Conservation (phyloP, 768 basidiomycete species). For the Rhizopogon sp. region DNA sequence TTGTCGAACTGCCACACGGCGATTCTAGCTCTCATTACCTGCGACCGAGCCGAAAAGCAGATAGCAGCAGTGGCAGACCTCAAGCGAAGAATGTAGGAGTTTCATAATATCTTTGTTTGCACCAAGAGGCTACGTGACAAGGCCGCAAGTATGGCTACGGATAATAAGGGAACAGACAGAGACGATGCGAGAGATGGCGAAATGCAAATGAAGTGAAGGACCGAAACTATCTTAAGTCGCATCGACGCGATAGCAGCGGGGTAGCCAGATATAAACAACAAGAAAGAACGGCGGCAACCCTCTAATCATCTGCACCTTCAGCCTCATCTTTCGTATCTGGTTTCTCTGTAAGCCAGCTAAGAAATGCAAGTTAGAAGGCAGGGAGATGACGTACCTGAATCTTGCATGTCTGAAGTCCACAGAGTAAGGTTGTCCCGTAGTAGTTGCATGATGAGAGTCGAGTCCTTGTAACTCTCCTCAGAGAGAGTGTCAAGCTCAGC, state of each 20-base stretch:
- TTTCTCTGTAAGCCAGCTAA: conserved; percentile 49
- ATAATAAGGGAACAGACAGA: conserved; percentile 29
- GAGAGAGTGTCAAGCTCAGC: conserved; percentile 98
- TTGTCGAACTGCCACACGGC: no score
- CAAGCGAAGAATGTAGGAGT: background rate
- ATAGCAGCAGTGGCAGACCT: no score
- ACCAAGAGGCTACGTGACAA: conserved; percentile 21
- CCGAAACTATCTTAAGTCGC: conserved; percentile 12
- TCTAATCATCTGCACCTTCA: conserved; percentile 65
- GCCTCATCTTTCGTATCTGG: conserved; percentile 67
- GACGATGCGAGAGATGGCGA: conserved; percentile 28
- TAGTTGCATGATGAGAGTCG: conserved; percentile 95
- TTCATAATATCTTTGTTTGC: conserved; percentile 29
- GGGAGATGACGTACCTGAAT: conserved; percentile 55
- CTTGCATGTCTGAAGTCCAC: conserved; percentile 98
- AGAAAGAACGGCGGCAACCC: conserved; percentile 10
- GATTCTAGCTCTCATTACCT: no score
- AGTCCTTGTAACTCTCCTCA: conserved; percentile 99
- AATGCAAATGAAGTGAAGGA: conserved; percentile 26
- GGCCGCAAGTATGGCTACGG: conserved; percentile 28
- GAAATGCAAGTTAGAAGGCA: background rate
- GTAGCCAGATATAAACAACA: conserved; percentile 11
- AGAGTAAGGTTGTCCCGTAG: conserved; percentile 96
- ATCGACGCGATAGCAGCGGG: conserved; percentile 7
- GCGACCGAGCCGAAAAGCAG: no score